Evolutionary conservation across 2,329 filamentous ascomycete genomes (phyloP).

Genomic region (Phialophora macrospora): DNA sequence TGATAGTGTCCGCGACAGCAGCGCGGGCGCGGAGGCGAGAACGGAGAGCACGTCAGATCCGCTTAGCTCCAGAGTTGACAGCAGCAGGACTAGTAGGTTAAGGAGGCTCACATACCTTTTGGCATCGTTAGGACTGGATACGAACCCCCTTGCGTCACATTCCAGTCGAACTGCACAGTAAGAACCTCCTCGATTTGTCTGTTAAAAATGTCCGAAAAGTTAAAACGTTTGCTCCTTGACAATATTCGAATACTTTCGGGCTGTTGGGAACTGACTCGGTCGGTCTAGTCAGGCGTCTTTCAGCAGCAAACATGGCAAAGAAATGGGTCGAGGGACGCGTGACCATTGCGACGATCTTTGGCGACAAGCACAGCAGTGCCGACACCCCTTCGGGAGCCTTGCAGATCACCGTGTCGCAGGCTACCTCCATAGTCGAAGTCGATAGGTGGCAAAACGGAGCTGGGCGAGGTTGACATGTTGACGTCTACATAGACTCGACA

Average conservation of each 20-base stretch:
- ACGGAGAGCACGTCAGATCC: neutral
- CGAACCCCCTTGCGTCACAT: conserved; percentile 8
- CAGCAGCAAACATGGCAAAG: conserved; percentile 7
- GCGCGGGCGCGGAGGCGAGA: conserved; percentile 2
- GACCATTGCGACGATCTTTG: neutral
- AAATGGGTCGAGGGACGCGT: neutral
- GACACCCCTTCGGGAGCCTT: neutral
- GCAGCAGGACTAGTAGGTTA: conserved; percentile 10
- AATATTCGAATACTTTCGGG: neutral
- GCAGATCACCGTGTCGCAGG: neutral
- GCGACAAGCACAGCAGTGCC: neutral
- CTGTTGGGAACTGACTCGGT: neutral
- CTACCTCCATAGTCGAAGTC: neutral
- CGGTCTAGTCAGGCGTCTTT: neutral
- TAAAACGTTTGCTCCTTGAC: neutral
- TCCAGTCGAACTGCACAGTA: conserved; percentile 6
- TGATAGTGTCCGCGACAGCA: neutral
- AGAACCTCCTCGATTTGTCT: neutral
- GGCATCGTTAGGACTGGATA: neutral
- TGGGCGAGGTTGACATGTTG: neutral
- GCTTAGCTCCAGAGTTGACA: conserved; percentile 17
- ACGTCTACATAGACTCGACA: conserved; percentile 1
- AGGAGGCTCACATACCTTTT: conserved; percentile 9
- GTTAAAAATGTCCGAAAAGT: neutral
- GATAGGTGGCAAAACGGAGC: neutral